These are phyloP conservation scores for Metschnikowia proteae DNA, from an alignment of 805 yeast genomes.

Conservation along the genomic window DNA sequence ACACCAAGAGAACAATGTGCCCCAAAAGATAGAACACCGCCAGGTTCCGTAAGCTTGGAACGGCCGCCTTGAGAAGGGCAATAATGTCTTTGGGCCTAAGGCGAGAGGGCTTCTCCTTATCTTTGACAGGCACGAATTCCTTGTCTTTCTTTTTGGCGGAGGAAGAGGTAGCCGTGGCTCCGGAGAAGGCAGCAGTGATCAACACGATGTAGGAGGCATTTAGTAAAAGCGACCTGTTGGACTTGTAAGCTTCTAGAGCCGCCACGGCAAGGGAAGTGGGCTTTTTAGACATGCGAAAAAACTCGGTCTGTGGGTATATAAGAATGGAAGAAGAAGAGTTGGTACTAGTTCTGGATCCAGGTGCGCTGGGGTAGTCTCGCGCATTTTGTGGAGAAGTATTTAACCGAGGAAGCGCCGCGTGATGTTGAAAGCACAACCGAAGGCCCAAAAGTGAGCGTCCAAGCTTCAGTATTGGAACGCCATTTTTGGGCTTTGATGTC, in stretches of 20 bases:
- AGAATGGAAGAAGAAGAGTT: background rate
- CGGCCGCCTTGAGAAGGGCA: slow-evolving; percentile 32
- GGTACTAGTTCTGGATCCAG: background rate
- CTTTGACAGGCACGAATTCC: slow-evolving; percentile 2
- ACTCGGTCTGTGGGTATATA: background rate
- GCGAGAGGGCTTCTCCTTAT: slow-evolving; percentile 12
- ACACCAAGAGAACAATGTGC: slow-evolving; percentile 58
- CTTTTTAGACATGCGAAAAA: background rate
- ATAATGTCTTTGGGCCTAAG: slow-evolving; percentile 28
- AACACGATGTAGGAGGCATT: slow-evolving; percentile 41
- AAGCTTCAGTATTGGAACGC: too few species aligned
- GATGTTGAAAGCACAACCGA: too few species aligned
- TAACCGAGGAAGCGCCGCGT: slow-evolving; percentile 1
- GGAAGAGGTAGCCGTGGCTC: slow-evolving; percentile 31
- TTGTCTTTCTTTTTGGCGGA: slow-evolving; percentile 9
- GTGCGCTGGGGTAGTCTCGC: slow-evolving; percentile 2
- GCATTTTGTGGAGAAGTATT: slow-evolving; percentile 4
- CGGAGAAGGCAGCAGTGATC: slow-evolving; percentile 41
- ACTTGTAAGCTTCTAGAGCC: slow-evolving; percentile 33
- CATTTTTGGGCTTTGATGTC: too few species aligned
- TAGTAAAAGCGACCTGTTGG: slow-evolving; percentile 37
- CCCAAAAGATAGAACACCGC: slow-evolving; percentile 37
- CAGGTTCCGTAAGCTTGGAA: slow-evolving; percentile 29
- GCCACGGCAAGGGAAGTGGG: slow-evolving; percentile 22
- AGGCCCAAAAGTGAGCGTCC: too few species aligned